Conservation (phyloP, 176 grass and related monocot species). For the Calamus simplicifolius region DNA sequence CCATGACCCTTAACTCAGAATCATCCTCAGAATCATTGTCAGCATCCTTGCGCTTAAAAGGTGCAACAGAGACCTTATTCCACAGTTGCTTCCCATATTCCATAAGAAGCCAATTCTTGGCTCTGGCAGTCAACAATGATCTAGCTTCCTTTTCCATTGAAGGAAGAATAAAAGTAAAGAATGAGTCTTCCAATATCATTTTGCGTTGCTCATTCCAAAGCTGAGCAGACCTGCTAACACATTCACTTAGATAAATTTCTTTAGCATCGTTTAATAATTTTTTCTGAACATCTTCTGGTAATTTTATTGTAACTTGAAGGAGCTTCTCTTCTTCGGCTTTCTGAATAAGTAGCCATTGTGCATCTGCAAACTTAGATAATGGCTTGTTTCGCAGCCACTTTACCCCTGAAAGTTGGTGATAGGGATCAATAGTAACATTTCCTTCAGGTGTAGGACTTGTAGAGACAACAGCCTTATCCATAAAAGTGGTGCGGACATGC, state of each 20-base stretch:
- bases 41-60: conserved; percentile 72
- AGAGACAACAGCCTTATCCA: conserved; percentile 82
- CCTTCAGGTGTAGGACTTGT: conserved; percentile 80
- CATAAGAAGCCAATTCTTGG: conserved; percentile 74
- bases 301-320: conserved; percentile 79
- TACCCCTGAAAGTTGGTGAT: conserved; percentile 65
- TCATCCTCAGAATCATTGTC: conserved; percentile 64
- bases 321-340: conserved; percentile 97
- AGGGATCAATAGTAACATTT: conserved; percentile 58
- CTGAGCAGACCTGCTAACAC: conserved; percentile 90
- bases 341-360: conserved; percentile 95
- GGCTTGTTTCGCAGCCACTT: conserved; percentile 86
- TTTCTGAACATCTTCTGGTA: conserved; percentile 68
- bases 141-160: conserved; percentile 92
- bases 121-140: conserved; percentile 49
- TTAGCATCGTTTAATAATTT: conserved; percentile 66
- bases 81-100: conserved; percentile 80
- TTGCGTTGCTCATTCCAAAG: conserved; percentile 92
- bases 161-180: conserved; percentile 64
- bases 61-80: conserved; percentile 71
- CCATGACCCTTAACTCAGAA: conserved; percentile 81
- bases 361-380: conserved; percentile 66
- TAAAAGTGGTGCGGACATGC: conserved; percentile 79
- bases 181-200: conserved; percentile 96
- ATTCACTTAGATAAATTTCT: conserved; percentile 87